Base-by-base conservation (phyloP, 1,139 yeast species). In the Debaryomycetaceae sp. region DNA sequence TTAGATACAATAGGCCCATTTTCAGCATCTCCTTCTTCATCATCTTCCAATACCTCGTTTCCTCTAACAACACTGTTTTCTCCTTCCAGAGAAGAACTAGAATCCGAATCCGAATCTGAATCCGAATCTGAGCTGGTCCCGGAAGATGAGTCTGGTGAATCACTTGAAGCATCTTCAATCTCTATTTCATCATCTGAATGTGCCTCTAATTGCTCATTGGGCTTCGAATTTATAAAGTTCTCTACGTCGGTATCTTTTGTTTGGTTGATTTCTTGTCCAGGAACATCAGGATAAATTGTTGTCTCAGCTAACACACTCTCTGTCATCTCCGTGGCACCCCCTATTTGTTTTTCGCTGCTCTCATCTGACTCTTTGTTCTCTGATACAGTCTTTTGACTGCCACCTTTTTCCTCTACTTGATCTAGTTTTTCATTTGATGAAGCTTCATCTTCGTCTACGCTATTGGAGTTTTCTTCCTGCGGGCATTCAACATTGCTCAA, bases 1-100 rank as follows among this genome's bases (percentile, higher is more conserved):
- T 79, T 82, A 0, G 98, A 88, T 34, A 70, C 63, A 16, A 91
- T 84, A 0, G 96, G 95, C 0, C 74, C 76, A 3, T 52, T 56
- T 6, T 55, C 51, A 1, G 75, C 81, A 1, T 65, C 73, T 0
- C 69, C 70, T 7, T 69, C 78, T 32, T 69, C 79, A 16, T 59
- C 75, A 5, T 59, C 70, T 24, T 55, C 41, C 65, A 14, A 26
- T 32, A 17, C 43, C 19, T 40, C 61, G 9, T 52, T 63, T 9
- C 50, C 59, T 16, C 41, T 55, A 4, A 47, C 56, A 3, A 36
- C 46, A 5, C 43, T 51, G 6, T 44, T 44, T 5, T 47, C 54
- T 5, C 39, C 51, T 5, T 36, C 59, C 13, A 58, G 52, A 16
- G 47, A 55, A 3, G 59, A 51, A 17, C 55, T 64, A 6, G 61